Evolutionary conservation across 306 rosid genomes (phyloP).

Genomic region (Begonia loranthoides): DNA sequence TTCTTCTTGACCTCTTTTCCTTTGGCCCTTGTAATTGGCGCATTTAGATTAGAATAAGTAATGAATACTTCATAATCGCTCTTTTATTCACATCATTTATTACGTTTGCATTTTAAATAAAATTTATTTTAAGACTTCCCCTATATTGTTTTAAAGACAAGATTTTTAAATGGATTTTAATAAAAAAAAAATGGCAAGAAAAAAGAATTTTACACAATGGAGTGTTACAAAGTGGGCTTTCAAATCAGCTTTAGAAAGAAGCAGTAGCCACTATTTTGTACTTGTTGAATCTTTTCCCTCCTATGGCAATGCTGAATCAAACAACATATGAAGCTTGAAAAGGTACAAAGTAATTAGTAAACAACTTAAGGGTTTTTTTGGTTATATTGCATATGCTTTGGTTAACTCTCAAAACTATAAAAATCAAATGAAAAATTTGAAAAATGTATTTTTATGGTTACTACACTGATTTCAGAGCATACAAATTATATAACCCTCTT

Average conservation of each 20-base stretch:
- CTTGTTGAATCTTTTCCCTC: neutral
- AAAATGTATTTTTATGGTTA: slow-evolving; percentile 3
- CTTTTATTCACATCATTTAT: no score
- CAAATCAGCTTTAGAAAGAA: neutral
- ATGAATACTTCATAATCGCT: no score
- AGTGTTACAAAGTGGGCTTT: neutral
- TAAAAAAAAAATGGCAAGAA: no score
- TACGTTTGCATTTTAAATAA: no score
- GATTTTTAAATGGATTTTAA: no score
- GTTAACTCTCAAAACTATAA: neutral
- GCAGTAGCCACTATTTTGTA: neutral
- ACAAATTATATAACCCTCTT: slow-evolving; percentile 2
- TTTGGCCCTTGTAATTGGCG: no score
- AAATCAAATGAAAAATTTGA: neutral
- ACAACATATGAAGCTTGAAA: slow-evolving; percentile 6
- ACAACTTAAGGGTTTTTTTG: slow-evolving; percentile 3
- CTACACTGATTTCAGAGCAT: slow-evolving; percentile 3
- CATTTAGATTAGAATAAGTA: no score
- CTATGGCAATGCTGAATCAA: neutral
- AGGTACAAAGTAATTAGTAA: neutral
- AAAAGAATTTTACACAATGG: neutral
- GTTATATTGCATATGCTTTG: slow-evolving; percentile 5
- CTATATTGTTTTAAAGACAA: no score
- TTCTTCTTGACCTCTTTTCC: no score
- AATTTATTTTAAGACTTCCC: no score